phyloP scores from a whole-genome alignment of 2,329 filamentous ascomycete species.

The Diaporthe sp. region DNA sequence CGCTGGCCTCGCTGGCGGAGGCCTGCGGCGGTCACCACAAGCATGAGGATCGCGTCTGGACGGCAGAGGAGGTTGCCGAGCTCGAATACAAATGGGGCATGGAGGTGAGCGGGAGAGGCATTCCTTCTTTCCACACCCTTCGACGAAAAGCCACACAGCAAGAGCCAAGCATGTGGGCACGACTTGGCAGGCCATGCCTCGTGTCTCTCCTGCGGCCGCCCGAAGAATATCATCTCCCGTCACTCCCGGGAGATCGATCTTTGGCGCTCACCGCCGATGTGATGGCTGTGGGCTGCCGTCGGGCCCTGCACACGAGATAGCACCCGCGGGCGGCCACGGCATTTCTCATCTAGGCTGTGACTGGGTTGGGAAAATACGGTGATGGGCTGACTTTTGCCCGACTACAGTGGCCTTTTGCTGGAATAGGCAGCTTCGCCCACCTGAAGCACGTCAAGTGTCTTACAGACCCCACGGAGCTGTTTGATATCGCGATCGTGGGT shows the following conservation, averaged over 20 bases:
- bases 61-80: conserved; percentile 65
- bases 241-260: conserved; percentile 26
- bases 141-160: neutral
- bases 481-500: conserved; percentile 80
- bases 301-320: conserved; percentile 16
- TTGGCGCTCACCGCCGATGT: conserved; percentile 34
- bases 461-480: conserved; percentile 72
- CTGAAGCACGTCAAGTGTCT: conserved; percentile 78
- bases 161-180: neutral
- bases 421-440: conserved; percentile 83
- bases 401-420: conserved; percentile 73
- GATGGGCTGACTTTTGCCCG: conserved; percentile 22
- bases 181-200: conserved; percentile 21
- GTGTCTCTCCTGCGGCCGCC: conserved; percentile 25
- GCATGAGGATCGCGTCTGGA: conserved; percentile 60
- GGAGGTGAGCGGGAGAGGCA: conserved; percentile 59
- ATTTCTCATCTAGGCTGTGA: neutral
- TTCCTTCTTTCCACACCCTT: neutral
- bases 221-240: conserved; percentile 10
- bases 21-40: conserved; percentile 52
- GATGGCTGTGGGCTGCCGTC: conserved; percentile 35
- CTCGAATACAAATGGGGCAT: conserved; percentile 70
- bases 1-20: conserved; percentile 46
- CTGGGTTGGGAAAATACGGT: neutral
- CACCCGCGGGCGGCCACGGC: conserved; percentile 22